Evolutionary conservation across 257 asterid species (phyloP).

Genomic region (Solanum chmielewskii): DNA sequence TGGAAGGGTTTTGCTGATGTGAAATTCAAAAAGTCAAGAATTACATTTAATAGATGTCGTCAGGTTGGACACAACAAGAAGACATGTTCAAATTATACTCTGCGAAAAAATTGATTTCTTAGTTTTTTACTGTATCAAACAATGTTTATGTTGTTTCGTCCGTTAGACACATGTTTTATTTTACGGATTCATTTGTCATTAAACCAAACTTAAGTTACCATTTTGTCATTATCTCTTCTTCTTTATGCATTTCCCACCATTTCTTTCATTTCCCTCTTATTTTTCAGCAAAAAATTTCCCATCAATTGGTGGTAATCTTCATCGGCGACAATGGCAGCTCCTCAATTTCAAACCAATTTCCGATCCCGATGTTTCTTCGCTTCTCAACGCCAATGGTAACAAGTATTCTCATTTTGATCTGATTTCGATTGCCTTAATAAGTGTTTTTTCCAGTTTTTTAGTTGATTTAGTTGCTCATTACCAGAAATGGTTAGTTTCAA

Average conservation of each 20-base stretch:
- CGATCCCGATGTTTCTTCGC: constrained; percentile 3
- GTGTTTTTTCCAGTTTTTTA: neutral
- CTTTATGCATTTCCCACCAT: neutral
- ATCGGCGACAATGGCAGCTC: constrained; percentile 29
- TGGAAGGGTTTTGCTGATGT: no score
- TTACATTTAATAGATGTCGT: no score
- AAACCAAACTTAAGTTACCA: neutral
- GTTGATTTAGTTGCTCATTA: neutral
- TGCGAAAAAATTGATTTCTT: no score
- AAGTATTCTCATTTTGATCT: neutral
- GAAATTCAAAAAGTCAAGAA: no score
- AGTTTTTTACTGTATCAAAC: no score
- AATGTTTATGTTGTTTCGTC: no score
- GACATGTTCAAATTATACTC: no score
- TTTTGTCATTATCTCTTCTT: neutral
- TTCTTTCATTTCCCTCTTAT: neutral
- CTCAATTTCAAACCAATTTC: constrained; percentile 15
- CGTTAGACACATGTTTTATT: no score
- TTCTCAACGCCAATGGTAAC: constrained; percentile 14
- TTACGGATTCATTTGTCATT: no score
- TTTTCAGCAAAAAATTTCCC: neutral
- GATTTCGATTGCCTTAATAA: neutral
- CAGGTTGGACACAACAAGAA: no score
- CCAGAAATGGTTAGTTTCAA: neutral
- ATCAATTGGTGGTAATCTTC: neutral